Conservation (phyloP, 768 basidiomycete genomes). For the Rhodotorula diobovata region DNA sequence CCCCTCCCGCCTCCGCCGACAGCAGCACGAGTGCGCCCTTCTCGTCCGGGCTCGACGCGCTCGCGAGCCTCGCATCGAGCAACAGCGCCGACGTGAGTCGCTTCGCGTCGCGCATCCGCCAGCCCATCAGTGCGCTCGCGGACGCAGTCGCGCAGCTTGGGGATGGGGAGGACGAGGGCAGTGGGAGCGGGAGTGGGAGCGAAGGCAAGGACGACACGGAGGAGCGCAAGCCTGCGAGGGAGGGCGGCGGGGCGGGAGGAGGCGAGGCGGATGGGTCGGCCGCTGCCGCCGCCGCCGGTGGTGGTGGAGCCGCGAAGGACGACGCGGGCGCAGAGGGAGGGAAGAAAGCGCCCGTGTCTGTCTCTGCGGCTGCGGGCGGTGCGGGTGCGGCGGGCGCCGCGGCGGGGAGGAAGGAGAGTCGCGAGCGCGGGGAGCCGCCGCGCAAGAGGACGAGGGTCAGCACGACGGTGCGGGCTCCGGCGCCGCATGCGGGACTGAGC, state of each 20-base stretch:
- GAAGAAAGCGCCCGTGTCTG: not conserved
- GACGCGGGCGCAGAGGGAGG: not conserved
- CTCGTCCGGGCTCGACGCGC: conserved; percentile 4
- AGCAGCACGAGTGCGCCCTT: not conserved
- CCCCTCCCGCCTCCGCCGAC: not conserved
- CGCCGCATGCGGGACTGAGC: too few species aligned
- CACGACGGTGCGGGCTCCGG: too few species aligned
- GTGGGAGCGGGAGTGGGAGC: not conserved
- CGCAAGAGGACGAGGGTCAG: not conserved
- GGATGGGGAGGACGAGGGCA: not conserved
- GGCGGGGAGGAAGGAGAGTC: not conserved
- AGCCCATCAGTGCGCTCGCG: conserved; percentile 1
- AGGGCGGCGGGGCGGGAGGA: too few species aligned
- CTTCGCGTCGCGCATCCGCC: not conserved
- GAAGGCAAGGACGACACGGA: not conserved
- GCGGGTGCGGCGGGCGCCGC: not conserved
- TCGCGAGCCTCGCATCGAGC: conserved; percentile 1
- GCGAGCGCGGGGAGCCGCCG: not conserved
- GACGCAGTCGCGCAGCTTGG: conserved; percentile 8
- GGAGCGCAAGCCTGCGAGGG: not conserved
- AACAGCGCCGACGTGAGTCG: conserved; percentile 1
- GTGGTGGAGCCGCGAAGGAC: not conserved
- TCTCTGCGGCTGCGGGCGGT: not conserved
- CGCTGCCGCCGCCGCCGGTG: not conserved
- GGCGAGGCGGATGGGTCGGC: not conserved